Base-by-base conservation (phyloP, 306 rosid genomes). In the Parietaria judaica region DNA sequence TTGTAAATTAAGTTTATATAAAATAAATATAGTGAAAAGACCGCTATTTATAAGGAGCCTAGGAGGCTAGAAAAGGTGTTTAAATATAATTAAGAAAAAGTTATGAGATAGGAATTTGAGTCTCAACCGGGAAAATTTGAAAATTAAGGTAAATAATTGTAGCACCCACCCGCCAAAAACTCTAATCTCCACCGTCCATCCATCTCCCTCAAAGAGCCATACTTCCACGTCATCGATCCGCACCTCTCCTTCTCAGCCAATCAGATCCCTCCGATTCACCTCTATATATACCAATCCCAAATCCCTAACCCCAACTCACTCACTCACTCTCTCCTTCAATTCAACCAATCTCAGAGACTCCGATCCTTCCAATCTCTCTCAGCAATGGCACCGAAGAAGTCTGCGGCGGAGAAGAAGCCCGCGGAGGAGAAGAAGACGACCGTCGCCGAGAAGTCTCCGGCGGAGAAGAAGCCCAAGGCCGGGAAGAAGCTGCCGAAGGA, bases 401-500 rank as follows among this genome's bases (percentile, higher is more conserved):
- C 56, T 10, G 56, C 56, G 82, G 84, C 69, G 0, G 84, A 79
- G 83, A 78, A 81, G 79, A 82, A 78, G 56, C 81, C 81, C 0
- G 83, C 76, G 3, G 77, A 67, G 66, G 72, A 78, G 71, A 77
- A 81, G 71, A 50, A 61, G 65, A 15, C 37, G 38, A 49, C 7
- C 36, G 35, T 58, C 4, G 84, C 79, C 0, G 83, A 83, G 74
- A 77, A 83, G 56, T 60, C 80, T 4, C 83, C 79, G 17, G 85
- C 79, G 8, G 89, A 82, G 78, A 82, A 82, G 78, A 78, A 75
- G 79, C 87, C 84, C 0, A 36, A 81, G 1, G 87, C 84, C 0
- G 84, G 78, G 80, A 82, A 82, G 79, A 83, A 79, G 74, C 60
- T 83, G 1, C 65, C 81, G 0, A 79, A 74, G 43, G 88, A 79